Base-by-base conservation (phyloP, 441 rosid genomes). In the Geranium incanum region DNA sequence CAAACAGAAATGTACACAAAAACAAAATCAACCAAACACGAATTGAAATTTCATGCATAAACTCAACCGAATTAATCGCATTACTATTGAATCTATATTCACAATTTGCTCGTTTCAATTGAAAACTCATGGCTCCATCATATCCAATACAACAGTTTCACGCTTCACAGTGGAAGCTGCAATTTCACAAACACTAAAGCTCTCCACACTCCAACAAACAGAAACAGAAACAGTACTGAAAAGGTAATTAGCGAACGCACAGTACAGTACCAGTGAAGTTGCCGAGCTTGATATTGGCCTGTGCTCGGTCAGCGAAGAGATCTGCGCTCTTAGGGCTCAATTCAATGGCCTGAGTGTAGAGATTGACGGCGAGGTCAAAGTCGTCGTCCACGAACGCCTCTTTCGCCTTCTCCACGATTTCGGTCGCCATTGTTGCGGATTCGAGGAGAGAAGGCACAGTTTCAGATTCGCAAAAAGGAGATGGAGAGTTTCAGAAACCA, bases 251-350 rank as follows among this genome's bases (percentile, higher is more conserved):
- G n/a, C 5, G 36, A 21, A 63, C 37, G 2, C 15, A 63, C 36
- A 8, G 9, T 28, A 28, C 33, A 28, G 33, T 78, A 86, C 88
- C 85, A 4, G 83, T 72, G 78, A 83, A 86, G 68, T 78, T 78
- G 52, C 48, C 36, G 82, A 78, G 73, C 70, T 86, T 86, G 78
- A 83, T 74, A 68, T 80, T 74, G 72, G 83, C 86, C 76, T 84
- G 88, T 68, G 89, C 82, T 62, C 89, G 82, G 76, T 84, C 86
- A 63, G 79, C 83, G 82, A 80, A 79, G 70, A 84, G 74, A 72
- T 84, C 69, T 33, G 85, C 80, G 78, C 75, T 78, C 63, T 66
- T 57, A 19, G 86, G 80, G 66, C 79, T 75, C 63, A 75, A 77
- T 76, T 81, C 82, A 72, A 86, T 78, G 75, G 89, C 87, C 80